Base-by-base conservation (phyloP, 306 rosid species). In the Fragaria ananassa region DNA sequence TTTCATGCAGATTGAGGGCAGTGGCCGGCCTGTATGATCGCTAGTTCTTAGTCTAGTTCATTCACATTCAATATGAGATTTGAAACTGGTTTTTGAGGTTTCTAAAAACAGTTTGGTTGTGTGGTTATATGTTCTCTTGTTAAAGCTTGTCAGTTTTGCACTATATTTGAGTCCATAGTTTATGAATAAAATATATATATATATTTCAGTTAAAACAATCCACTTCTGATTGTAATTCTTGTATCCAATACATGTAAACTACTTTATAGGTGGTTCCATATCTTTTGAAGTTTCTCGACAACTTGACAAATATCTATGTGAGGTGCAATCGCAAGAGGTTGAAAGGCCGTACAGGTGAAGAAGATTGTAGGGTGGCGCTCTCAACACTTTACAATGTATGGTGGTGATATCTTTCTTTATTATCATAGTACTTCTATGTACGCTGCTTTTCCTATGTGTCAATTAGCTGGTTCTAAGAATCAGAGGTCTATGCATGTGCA, bases 301-400 rank as follows among this genome's bases (percentile, higher is more conserved):
- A 89, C 85, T 90, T 95, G 68, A 95, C 98, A 79, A 95, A 95
- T 84, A 90, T 95, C 34, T 95, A 90, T 69, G 98, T 95, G 31
- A 81, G 98, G 88, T 90, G 89, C 92, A 95, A 90, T 86, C 98
- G 97, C 67, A 95, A 92, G 92, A 90, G 98, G 84, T 93, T 95
- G 71, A 95, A 95, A 89, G 98, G 98, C 69, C 98, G 98, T 66
- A 88, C 96, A 68, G 97, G 93, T 76, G 98, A 92, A 83, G 93
- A 95, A 72, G 98, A 95, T 75, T 95, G 97, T 82, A 82, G 96
- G 85, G 86, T 85, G 50, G 95, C 98, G 13, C 97, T 95, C 71
- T 92, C 97, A 73, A 95, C 97, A 79, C 98, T 93, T 62, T 91
- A 82, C 81, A 87, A 89, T 79, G 96, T 92, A 92, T 70, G 88